Evolutionary conservation across 768 basidiomycete species (phyloP).

Genomic region (Galerina sulciceps): DNA sequence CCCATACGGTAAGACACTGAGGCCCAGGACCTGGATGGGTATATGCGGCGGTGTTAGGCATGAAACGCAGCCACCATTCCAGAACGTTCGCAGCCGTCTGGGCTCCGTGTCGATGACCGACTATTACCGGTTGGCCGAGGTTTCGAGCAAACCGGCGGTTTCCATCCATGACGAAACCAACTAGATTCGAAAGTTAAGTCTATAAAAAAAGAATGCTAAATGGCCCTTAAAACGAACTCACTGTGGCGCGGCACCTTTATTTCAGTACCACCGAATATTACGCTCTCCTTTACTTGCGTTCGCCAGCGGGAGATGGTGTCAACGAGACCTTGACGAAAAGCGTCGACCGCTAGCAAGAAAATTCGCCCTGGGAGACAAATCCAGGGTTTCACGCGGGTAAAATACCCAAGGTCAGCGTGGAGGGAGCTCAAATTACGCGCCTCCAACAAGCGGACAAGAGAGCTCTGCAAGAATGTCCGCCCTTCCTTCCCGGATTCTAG

Average conservation of each 20-base stretch:
- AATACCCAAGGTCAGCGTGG: background rate
- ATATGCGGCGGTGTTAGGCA: background rate
- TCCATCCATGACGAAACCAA: slow-evolving; percentile 5
- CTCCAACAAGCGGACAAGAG: background rate
- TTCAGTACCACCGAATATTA: background rate
- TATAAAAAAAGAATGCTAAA: background rate
- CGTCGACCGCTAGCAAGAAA: background rate
- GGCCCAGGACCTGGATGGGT: background rate
- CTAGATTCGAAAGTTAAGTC: background rate
- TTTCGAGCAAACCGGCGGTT: background rate
- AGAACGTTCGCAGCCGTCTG: background rate
- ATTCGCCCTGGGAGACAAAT: background rate
- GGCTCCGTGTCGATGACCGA: background rate
- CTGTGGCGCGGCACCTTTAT: background rate
- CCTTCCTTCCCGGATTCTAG: background rate
- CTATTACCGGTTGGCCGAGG: background rate
- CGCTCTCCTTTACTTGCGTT: slow-evolving; percentile 1
- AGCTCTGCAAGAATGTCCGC: background rate
- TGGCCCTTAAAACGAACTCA: background rate
- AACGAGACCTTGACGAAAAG: background rate
- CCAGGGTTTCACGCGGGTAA: background rate
- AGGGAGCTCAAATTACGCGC: background rate
- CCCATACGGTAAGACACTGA: background rate
- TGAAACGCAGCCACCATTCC: slow-evolving; percentile 4
- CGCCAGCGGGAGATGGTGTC: background rate